Evolutionary conservation across 2,329 filamentous ascomycete species (phyloP), one percentile per base, ranked within the genome.

Genomic region (Nannizziopsis barbatae): DNA sequence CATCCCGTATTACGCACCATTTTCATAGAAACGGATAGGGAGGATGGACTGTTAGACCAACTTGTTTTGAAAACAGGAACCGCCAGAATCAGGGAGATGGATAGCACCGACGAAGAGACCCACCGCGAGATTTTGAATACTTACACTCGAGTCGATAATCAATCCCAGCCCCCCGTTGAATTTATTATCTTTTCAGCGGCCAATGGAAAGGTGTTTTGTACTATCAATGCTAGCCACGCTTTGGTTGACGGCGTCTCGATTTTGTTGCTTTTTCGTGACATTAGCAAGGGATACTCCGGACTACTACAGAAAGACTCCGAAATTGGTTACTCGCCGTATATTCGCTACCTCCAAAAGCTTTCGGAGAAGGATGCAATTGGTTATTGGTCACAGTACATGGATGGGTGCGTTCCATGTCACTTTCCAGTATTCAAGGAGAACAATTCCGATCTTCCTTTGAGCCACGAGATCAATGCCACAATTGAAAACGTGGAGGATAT

Each of bases 221-320:
- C 69, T 36, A 58, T 76, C 9, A 73, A 76, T 47, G 64, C 72
- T 44, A 71, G 62, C 53, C 70, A 72, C 53, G 64, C 64, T 15
- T 64, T 72, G 45, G 65, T 61, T 42, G 70, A 73, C 52, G 70
- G 69, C 0, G 63, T 60, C n/a, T 71, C 69, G 0, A 63, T 71
- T 33, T 59, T 64, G 5, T 65, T 69, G 45, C 54, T 71, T 12
- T 55, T 70, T 9, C 57, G 58, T 5, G 69, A 71, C 47, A 56
- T 71, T 0, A 59, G 57, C 3, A 52, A 56, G 5, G 65, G 62
- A 6, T 71, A 71, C 5, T 33, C 38, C 11, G 44, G 27, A 9
- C 5, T 35, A 33, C 27, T 50, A 27, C 1, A 12, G 11, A 10
- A 33, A 14, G 8, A 15, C 14, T n/a, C 15, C 10, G 27, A 59